phyloP scores from a whole-genome alignment of 345 rosid species.

The Stellera chamaejasme region DNA sequence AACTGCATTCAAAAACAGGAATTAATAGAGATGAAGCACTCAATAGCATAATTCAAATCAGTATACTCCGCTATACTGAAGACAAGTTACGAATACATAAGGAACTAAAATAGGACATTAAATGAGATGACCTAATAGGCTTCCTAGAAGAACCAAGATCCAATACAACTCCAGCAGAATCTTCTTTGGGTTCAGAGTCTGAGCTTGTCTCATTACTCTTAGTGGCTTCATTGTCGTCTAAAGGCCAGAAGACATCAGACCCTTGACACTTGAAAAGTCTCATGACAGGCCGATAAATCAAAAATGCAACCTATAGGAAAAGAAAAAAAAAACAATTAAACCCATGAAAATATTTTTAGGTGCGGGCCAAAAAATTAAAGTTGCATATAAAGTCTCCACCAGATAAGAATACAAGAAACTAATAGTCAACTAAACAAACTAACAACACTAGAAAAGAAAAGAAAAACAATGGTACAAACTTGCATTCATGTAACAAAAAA shows the following conservation, averaged over 20 bases:
- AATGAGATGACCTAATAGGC: slow-evolving; percentile 38
- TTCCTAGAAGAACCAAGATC: slow-evolving; percentile 57
- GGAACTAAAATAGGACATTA: no score
- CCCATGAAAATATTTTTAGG: no score
- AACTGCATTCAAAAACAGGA: slow-evolving; percentile 42
- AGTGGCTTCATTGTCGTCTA: slow-evolving; percentile 43
- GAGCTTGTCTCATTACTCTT: slow-evolving; percentile 21
- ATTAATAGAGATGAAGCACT: no score
- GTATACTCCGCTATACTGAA: no score
- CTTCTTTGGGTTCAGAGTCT: slow-evolving; percentile 38
- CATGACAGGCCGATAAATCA: slow-evolving; percentile 96
- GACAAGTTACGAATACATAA: no score
- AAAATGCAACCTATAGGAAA: slow-evolving; percentile 72
- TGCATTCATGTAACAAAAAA: slow-evolving; percentile 7
- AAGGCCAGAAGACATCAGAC: slow-evolving; percentile 82
- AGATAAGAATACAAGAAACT: no score
- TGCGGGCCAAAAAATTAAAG: not conserved
- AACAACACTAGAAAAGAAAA: not conserved
- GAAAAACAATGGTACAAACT: not conserved
- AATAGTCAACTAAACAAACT: no score
- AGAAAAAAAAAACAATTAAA: not conserved
- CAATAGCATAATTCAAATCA: no score
- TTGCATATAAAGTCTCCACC: not conserved
- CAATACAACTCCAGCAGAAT: slow-evolving; percentile 38
- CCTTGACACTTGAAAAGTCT: slow-evolving; percentile 81